Base-by-base conservation (phyloP, 2,329 filamentous ascomycete genomes). In the Aspergillus japonicus region DNA sequence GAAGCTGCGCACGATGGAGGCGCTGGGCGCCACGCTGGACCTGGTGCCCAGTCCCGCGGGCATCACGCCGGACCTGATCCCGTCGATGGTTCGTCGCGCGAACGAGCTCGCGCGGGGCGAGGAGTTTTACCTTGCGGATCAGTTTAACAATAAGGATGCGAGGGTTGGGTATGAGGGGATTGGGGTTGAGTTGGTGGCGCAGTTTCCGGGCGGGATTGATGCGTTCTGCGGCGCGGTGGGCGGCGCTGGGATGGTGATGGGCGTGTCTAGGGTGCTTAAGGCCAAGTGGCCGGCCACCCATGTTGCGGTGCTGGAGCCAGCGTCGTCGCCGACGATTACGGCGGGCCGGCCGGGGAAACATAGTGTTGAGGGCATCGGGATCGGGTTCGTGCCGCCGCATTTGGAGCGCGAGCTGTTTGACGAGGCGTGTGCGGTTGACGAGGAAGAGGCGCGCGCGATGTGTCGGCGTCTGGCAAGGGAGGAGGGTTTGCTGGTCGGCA, bases 291-390 rank as follows among this genome's bases (percentile, higher is more conserved):
- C 49, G 8, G 24, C 57, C 1, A 54, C 42, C 5, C 39, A 23
- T 21, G 21, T 61, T 0, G 58, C 52, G n/a, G 62, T 62, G 5
- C 23, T 65, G 4, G 65, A 67, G 19, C 64, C 64, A n/a, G n/a
- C n/a, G n/a, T n/a, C n/a, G n/a, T n/a, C n/a, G n/a, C n/a, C n/a
- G n/a, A n/a, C n/a, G n/a, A n/a, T n/a, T n/a, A n/a, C n/a, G n/a
- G n/a, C n/a, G n/a, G n/a, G n/a, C n/a, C n/a, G n/a, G n/a, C n/a
- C n/a, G n/a, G n/a, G n/a, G n/a, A n/a, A n/a, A n/a, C n/a, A n/a
- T n/a, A n/a, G n/a, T n/a, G n/a, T n/a, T n/a, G n/a, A n/a, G n/a
- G n/a, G n/a, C n/a, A n/a, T n/a, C n/a, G n/a, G n/a, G n/a, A n/a
- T n/a, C n/a, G n/a, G n/a, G n/a, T n/a, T n/a, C n/a, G n/a, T n/a